Evolutionary conservation across 1,284 basidiomycete genomes (phyloP), one percentile per base, ranked within the genome.

Genomic region (Papiliotrema terrestris): DNA sequence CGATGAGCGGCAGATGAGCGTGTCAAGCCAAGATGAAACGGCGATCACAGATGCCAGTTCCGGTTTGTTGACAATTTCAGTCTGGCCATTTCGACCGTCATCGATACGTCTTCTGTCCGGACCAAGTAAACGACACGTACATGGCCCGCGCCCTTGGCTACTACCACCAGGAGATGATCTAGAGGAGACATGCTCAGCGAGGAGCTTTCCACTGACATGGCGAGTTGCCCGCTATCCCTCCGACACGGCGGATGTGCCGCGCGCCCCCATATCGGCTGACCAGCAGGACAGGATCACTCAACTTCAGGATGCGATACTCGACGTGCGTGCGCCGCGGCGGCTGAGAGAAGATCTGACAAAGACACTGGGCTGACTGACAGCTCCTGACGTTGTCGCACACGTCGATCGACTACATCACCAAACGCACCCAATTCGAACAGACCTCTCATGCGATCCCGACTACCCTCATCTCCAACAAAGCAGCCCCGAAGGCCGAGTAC

Each of bases 141-240:
- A 26, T 26, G 15, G 19, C 44, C 25, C 44, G 15, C 25, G 15
- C 8, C 42, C 44, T 25, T 17, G 9, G 25, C 29, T 32, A 11
- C 29, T 6, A 5, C 29, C 29, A 32, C 26, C 23, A 29, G 17
- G 51, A 8, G 45, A 52, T 52, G 51, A 52, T 41, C 42, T 47
- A 25, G 25, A 44, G 29, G 46, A 44, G 54, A 67, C 52, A 75
- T 75, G 73, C 71, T 73, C 66, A 70, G 65, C 67, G 71, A 69
- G 66, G 73, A 75, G 69, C 64, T 75, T 66, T 75, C 73, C 65
- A 69, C 71, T 71, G 73, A 75, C 62, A 75, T 75, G 73, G 73
- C 70, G 52, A 39, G 69, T 64, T 26, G 23, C 8, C 26, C 19
- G 15, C n/a, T 23, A 13, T 13, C 13, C 20, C 22, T 32, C 41